Conservation (phyloP, 345 rosid species). For the Rhizophora apiculata region DNA sequence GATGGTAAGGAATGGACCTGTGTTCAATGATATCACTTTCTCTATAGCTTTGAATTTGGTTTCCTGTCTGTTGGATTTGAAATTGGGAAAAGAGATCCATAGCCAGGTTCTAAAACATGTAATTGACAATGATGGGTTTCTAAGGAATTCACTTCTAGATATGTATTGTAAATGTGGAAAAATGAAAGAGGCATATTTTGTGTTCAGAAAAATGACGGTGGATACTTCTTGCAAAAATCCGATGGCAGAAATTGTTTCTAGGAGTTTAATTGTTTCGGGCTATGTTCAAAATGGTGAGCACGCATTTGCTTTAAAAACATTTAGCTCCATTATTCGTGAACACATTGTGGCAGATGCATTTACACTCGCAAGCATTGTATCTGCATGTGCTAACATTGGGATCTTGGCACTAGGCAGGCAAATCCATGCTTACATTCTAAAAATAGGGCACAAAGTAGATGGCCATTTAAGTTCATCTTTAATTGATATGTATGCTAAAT, state of each 20-base stretch:
- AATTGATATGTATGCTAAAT: conserved; percentile 51
- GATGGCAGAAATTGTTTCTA: conserved; percentile 29
- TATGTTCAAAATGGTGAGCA: conserved; percentile 38
- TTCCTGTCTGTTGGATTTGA: conserved; percentile 25
- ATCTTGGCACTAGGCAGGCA: conserved; percentile 36
- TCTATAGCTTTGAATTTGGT: conserved; percentile 47
- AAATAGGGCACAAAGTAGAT: conserved; percentile 46
- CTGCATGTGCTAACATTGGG: conserved; percentile 43
- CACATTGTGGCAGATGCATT: conserved; percentile 30
- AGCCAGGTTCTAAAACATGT: conserved; percentile 27
- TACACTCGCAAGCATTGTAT: conserved; percentile 48
- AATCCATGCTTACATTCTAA: conserved; percentile 43
- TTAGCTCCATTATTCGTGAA: conserved; percentile 35
- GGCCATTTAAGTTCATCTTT: conserved; percentile 43
- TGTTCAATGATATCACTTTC: conserved; percentile 34
- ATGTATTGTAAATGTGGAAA: conserved; percentile 53
- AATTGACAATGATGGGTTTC: conserved; percentile 29
- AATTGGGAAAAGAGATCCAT: conserved; percentile 49
- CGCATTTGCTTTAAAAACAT: conserved; percentile 34
- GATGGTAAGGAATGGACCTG: conserved; percentile 37
- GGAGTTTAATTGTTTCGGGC: conserved; percentile 56
- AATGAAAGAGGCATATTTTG: conserved; percentile 29
- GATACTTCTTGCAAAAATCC: conserved; percentile 13
- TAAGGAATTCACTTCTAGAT: conserved; percentile 43
- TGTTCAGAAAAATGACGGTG: conserved; percentile 18